Evolutionary conservation across 73 alveolate species (phyloP), one percentile per base, ranked within the genome.

Genomic region (Stentor roeselii): DNA sequence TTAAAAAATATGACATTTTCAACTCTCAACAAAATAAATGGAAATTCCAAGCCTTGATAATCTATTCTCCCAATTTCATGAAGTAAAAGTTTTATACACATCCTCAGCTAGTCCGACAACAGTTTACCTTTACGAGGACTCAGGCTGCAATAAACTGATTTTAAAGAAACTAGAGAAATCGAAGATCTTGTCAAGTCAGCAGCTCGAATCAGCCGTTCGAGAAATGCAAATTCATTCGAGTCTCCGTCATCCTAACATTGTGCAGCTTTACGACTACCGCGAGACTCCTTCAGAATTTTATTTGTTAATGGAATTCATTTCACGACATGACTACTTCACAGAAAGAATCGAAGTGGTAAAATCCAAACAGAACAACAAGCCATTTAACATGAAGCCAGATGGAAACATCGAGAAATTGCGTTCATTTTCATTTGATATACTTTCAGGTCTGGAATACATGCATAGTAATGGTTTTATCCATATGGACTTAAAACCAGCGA

Each of bases 341-440:
- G 74, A 58, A 1, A 58, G 27, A 58, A 58, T 58, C 15, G 74
- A 58, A 58, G 74, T 58, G 27, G n/a, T n/a, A n/a, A n/a, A n/a
- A n/a, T n/a, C n/a, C n/a, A n/a, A n/a, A n/a, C n/a, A n/a, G n/a
- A 58, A 58, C 74, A 58, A 58, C 74, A 58, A 58, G 74, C 74
- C 74, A 21, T 58, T 58, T 31, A 58, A 58, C 27, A 21, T 58
- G 27, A 58, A 58, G 27, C 2, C 74, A 1, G 74, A 58, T 58
- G 74, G 74, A 21, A 31, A 31, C 27, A 31, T 58, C 27, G 35
- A 58, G 74, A 58, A 58, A 58, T 58, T 58, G 27, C 15, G 27
- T 21, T 21, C 35, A 21, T 58, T 58, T 58, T 58, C 74, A 58
- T 58, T 21, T 58, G 74, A 58, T 31, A 31, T 58, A n/a, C 15